Evolutionary conservation across 441 rosid genomes (phyloP), one percentile per base, ranked within the genome.

Genomic region (Euphorbia celastroides): DNA sequence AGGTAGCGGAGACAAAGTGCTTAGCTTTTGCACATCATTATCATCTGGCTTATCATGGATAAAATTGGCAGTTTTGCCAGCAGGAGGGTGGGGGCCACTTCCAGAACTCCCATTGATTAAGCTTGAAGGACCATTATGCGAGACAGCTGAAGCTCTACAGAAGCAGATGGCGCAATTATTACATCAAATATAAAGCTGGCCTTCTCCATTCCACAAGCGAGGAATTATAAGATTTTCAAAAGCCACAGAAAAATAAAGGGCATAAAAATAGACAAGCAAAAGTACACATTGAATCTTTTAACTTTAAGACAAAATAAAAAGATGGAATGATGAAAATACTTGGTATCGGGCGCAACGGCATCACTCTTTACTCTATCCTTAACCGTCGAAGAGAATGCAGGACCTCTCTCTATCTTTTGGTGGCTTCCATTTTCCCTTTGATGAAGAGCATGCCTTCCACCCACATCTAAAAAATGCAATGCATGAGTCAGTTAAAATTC

Each of bases 381-480:
- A 64, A 63, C 56, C 51, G 70, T 72, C 6, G 42, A 54, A 28
- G 80, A 63, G 34, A 57, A 70, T 57, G 68, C 41, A 57, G 80
- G 62, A 58, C 81, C 78, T 73, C 85, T 77, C 50, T 76, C 80
- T 55, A 59, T 34, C 17, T 57, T 70, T 70, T 70, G 75, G 75
- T 64, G 72, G 68, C 60, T 65, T 71, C 85, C 88, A 77, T 74
- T 88, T 48, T 78, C 98, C 82, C 89, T 82, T 70, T 77, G 82
- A 60, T 75, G 22, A 74, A 81, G 73, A 25, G 75, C 66, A 78
- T 62, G 72, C 82, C 87, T 80, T 67, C 82, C 81, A 64, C 79
- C 78, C 60, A 82, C 76, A 83, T 72, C 84, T 75, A 75, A 65
- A 30, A 75, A 61, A 28, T 66, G 36, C 68, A 67, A 58, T 41